Base-by-base conservation (phyloP, 352 stramenopile genomes). In the Phytophthora multivora region DNA sequence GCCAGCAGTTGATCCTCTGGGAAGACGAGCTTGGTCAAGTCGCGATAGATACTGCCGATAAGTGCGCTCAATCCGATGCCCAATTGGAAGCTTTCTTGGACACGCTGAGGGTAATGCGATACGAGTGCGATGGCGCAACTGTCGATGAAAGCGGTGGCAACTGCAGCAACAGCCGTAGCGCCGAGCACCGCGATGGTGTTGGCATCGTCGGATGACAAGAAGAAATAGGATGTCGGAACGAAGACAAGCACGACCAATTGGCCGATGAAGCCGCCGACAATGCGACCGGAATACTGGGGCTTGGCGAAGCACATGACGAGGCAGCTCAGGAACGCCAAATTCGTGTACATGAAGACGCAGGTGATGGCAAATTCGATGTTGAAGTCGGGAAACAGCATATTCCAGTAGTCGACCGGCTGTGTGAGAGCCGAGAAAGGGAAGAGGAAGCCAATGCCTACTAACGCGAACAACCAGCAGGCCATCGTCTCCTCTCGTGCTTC, bases 281-380 rank as follows among this genome's bases (percentile, higher is more conserved):
- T 88, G 43, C 86, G 79, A 5, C 70, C 62, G 1, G 73, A 86
- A 72, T 88, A 90, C 73, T 71, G 81, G 9, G 83, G 83, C 51
- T 75, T 77, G 35, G 65, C 62, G 41, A 71, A 77, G n/a, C 74
- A 71, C 40, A 88, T 51, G 33, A 92, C 83, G 47, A 91, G 72
- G 36, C 89, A 51, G 10, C 47, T 76, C 36, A 94, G 57, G 50
- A 83, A 78, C 12, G 58, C 56, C 18, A 94, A 63, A 63, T 90
- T 94, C 18, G 84, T 88, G 70, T 91, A 91, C 80, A 94, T 86
- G 72, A 90, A 94, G 31, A 77, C 70, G 40, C 75, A 89, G n/a
- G 85, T 92, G 64, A 94, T 79, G n/a, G 74, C 74, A 59, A 94
- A 94, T 69, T 94, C 86, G 45, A 94, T 90, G 73, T 90, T 94